These are phyloP conservation scores for Saccharomyces hybrid DNA, from an alignment of 1,139 yeast species.

Conservation along the genomic window DNA sequence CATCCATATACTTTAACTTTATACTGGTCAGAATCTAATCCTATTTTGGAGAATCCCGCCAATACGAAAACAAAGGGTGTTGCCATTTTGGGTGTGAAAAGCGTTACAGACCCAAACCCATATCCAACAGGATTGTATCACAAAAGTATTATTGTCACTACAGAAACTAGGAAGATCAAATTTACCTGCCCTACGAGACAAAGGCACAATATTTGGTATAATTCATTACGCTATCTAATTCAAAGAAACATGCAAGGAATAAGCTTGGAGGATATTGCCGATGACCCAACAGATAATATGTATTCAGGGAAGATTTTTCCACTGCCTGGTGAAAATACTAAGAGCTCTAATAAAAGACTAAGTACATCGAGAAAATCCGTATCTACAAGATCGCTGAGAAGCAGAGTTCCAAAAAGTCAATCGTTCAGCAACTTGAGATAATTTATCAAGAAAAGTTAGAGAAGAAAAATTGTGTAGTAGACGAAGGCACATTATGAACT, in stretches of 20 bases:
- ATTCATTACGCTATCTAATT: slow-evolving; percentile 70
- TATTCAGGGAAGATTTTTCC: slow-evolving; percentile 23
- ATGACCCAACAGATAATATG: slow-evolving; percentile 18
- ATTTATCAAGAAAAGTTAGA: background rate
- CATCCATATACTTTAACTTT: slow-evolving; percentile 89
- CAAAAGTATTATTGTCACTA: slow-evolving; percentile 71
- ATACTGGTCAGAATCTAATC: slow-evolving; percentile 83
- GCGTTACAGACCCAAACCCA: slow-evolving; percentile 80
- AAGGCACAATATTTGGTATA: slow-evolving; percentile 88
- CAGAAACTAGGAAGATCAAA: slow-evolving; percentile 62
- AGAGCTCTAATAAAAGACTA: slow-evolving; percentile 8
- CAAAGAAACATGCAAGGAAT: slow-evolving; percentile 62
- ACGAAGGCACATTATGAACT: too few species aligned
- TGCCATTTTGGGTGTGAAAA: slow-evolving; percentile 71
- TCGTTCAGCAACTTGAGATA: slow-evolving; percentile 1
- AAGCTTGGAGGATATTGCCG: slow-evolving; percentile 36
- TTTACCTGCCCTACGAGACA: slow-evolving; percentile 83
- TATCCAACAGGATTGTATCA: slow-evolving; percentile 85
- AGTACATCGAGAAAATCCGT: background rate
- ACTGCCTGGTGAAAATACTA: slow-evolving; percentile 20
- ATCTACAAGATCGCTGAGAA: slow-evolving; percentile 1
- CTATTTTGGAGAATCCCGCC: slow-evolving; percentile 60
- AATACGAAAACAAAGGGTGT: slow-evolving; percentile 67
- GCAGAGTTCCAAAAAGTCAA: slow-evolving; percentile 2
- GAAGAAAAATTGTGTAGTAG: too few species aligned